Evolutionary conservation across 305 asterid genomes (phyloP), one percentile per base, ranked within the genome.

Genomic region (Rubia peregrina): DNA sequence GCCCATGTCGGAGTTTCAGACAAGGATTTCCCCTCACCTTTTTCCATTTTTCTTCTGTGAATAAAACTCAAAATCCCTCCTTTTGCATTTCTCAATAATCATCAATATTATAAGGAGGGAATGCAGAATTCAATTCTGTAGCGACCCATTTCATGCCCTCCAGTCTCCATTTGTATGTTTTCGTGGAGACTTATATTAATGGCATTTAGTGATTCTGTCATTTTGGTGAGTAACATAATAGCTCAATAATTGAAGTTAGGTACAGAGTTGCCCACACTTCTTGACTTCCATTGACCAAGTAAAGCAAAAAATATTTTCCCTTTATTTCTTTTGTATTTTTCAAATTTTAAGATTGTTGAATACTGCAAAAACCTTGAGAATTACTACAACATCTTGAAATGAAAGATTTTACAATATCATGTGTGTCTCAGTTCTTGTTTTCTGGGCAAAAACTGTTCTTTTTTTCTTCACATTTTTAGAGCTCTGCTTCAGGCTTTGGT

Each of bases 1-100:
- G 94, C 96, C 96, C 96, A 90, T 17, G 95, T 84, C 17, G 97
- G 98, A 38, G 98, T 90, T 81, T 82, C 91, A 42, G 87, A 76
- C 77, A 90, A 76, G 38, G 97, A 90, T 78, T 83, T 75, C 7
- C 85, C 88, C 78, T 86, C 88, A 74, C 46, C 75, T 22, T 26
- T 60, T 66, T 44, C 77, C 76, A 71, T 77, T 56, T 61, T 78
- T 72, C 75, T 77, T 70, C 76, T 42, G 49, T 63, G 33, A 63
- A 40, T 33, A 7, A 57, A 48, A 49, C 51, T 57, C 66, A 11
- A 67, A 59, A 7, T 46, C 22, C 13, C 53, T 17, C 53, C 55
- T 46, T 19, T 2, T 33, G 48, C 12, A 17, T 21, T 42, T 7
- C n/a, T 56, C 57, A 51, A 16, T 51, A 17, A n/a, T n/a, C n/a